Conservation (phyloP, 129 eudicot genomes). For the Arctium lappa region DNA sequence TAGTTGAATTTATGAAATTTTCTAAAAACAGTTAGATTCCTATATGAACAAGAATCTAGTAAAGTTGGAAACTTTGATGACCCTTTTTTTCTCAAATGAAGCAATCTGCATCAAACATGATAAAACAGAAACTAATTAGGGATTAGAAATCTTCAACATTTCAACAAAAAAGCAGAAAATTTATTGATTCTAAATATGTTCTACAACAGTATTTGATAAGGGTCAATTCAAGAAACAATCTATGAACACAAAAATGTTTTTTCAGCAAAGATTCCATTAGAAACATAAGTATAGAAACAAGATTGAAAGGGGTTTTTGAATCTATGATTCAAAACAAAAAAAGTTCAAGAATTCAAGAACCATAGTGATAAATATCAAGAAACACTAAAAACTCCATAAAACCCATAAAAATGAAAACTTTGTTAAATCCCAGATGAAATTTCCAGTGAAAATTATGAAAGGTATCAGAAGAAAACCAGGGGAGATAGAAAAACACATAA, state of each 20-base stretch:
- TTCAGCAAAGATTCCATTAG: constrained; percentile 6
- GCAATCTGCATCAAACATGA: constrained; percentile 30
- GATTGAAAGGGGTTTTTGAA: constrained; percentile 5
- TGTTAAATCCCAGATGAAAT: not conserved
- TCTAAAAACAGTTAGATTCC: not conserved
- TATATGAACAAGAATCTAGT: not conserved
- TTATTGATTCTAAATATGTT: constrained; percentile 18
- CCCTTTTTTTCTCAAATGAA: not conserved
- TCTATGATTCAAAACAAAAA: not conserved
- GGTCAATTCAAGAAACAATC: constrained; percentile 17
- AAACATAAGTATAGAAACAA: not conserved
- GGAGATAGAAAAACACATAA: constrained; percentile 6
- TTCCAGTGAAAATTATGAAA: not conserved
- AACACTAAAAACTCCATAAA: not conserved
- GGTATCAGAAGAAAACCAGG: constrained; percentile 10
- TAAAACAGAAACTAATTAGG: constrained; percentile 2
- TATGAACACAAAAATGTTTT: not conserved
- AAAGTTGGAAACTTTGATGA: not conserved
- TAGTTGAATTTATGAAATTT: not conserved
- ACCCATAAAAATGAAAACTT: not conserved
- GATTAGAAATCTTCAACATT: constrained; percentile 17
- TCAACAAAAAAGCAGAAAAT: constrained; percentile 11
- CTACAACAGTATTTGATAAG: not conserved
- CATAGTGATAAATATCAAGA: not conserved
- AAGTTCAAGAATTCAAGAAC: not conserved